Base-by-base conservation (phyloP, 163 green algal genomes). In the Chlorella variabilis region DNA sequence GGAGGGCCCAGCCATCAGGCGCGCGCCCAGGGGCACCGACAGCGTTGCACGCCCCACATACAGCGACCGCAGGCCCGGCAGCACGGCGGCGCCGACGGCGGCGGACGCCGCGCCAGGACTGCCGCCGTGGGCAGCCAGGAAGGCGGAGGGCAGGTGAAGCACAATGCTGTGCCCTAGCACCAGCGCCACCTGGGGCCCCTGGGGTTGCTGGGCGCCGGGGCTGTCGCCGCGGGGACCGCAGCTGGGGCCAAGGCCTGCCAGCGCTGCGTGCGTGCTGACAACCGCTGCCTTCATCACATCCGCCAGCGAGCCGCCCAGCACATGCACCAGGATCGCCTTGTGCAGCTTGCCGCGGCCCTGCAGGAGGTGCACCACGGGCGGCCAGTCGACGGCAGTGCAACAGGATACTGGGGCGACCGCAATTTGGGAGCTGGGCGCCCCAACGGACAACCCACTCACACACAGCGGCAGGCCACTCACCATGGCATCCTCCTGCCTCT, bases 331-430 rank as follows among this genome's bases (percentile, higher is more conserved):
- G 7, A 70, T 45, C 6, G 77, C 77, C 38, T 83, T 83, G 77
- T 77, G 66, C 62, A 77, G 51, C 65, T 70, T 77, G 38, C 77
- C 77, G 2, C 54, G 66, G 17, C 38, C 77, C 77, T 83, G 77
- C 45, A 76, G 38, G 4, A 7, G n/a, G n/a, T n/a, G n/a, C n/a
- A n/a, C n/a, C n/a, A n/a, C n/a, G n/a, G n/a, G n/a, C n/a, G n/a
- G n/a, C n/a, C n/a, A n/a, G n/a, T n/a, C n/a, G n/a, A n/a, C n/a
- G n/a, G n/a, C 8, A 54, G 1, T 2, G 21, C 39, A 20, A 34
- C 23, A 39, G 6, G 34, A 54, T 51, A 51, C 8, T 20, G 2
- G 56, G 27, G 49, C 51, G 51, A 33, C 9, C 25, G 23, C 56
- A 65, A 15, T 54, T 54, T n/a, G n/a, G n/a, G 45, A 54, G 11